Percentiles rank a stretch among this genome's conserved stretches.
Evolutionary conservation across 129 eudicot species (phyloP).

Genomic region (Tagetes erecta): DNA sequence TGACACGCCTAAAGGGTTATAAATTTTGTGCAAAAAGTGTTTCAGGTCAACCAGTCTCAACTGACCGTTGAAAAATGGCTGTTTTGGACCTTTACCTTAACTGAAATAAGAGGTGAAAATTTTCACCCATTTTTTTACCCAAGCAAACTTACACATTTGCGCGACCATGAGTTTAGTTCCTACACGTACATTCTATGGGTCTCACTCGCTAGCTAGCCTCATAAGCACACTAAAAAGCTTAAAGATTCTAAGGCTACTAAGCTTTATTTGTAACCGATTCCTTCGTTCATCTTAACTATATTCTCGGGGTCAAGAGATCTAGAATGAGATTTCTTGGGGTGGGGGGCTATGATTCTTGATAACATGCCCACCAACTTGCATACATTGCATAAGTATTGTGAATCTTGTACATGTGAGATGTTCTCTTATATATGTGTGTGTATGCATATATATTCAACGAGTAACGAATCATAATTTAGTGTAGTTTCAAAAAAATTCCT

Average conservation of each 20-base stretch:
- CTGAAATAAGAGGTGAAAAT: no score
- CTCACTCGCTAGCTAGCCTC: slow-evolving; percentile 12
- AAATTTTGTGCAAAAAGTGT: neutral
- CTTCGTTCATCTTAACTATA: slow-evolving; percentile 14
- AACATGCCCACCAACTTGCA: slow-evolving; percentile 44
- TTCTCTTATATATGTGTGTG: slow-evolving; percentile 10
- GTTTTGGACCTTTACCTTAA: no score
- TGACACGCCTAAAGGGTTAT: neutral
- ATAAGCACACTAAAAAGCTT: slow-evolving; percentile 25
- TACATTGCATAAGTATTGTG: slow-evolving; percentile 17
- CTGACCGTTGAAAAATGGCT: no score
- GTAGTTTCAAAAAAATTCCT: neutral
- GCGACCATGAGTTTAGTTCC: slow-evolving; percentile 35
- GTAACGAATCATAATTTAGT: slow-evolving; percentile 12
- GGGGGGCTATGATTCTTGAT: slow-evolving; percentile 43
- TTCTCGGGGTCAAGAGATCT: slow-evolving; percentile 40
- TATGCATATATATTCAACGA: neutral
- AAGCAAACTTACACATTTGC: slow-evolving; percentile 20
- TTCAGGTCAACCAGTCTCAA: no score
- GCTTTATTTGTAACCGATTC: slow-evolving; percentile 34
- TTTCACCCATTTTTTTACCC: neutral
- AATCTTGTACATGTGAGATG: slow-evolving; percentile 20
- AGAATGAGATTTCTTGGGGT: slow-evolving; percentile 42
- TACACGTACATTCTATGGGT: slow-evolving; percentile 15
- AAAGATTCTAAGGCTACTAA: slow-evolving; percentile 24